Conservation (phyloP, 1,284 basidiomycete genomes). For the Fomitopsis schrenkii region DNA sequence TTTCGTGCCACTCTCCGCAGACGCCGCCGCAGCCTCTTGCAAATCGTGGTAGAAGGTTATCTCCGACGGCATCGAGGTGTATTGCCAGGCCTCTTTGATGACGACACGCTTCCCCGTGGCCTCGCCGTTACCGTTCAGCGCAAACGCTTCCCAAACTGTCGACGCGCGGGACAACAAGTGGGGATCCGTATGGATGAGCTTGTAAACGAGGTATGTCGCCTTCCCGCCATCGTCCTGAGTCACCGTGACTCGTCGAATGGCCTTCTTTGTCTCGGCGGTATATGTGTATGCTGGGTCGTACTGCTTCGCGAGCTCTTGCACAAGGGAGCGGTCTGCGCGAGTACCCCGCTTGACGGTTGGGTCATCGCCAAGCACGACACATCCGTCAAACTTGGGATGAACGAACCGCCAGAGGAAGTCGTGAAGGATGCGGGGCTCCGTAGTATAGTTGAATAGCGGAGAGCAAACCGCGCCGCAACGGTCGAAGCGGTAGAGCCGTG, state of each 20-base stretch:
- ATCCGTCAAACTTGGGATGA: constrained; percentile 6
- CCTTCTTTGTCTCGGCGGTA: neutral
- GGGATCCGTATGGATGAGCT: constrained; percentile 6
- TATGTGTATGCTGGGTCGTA: neutral
- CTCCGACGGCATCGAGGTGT: neutral
- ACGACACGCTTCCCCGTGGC: neutral
- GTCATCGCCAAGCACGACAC: constrained; percentile 10
- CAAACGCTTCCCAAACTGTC: neutral
- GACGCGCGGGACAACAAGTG: constrained; percentile 8
- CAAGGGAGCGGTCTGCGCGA: neutral
- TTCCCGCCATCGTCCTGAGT: neutral
- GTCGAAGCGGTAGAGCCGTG: constrained; percentile 16
- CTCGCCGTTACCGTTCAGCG: neutral
- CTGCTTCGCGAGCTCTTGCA: neutral
- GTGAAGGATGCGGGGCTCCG: constrained; percentile 5
- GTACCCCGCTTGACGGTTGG: neutral
- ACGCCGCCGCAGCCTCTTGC: neutral
- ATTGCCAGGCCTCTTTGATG: neutral
- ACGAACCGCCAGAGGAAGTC: constrained; percentile 14
- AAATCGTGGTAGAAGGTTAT: neutral
- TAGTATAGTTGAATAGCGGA: constrained; percentile 1
- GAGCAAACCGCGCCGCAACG: constrained; percentile 7
- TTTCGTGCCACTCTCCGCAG: neutral
- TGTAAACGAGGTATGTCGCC: constrained; percentile 6
- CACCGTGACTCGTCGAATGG: neutral